Conservation (phyloP, 495 filamentous ascomycete species). For the Xylaria telfairii region DNA sequence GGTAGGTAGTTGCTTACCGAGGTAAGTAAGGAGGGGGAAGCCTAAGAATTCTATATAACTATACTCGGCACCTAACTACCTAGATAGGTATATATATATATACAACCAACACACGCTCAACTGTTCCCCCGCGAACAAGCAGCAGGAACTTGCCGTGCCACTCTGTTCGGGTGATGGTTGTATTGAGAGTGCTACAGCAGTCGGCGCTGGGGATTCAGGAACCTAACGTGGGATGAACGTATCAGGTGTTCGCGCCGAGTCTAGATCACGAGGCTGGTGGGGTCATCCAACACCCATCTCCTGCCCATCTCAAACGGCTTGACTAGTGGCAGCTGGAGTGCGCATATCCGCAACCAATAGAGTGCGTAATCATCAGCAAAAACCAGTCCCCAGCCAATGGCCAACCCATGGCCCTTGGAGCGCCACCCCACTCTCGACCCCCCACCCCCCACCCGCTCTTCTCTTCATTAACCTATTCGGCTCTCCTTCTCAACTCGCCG, state of each 20-base stretch:
- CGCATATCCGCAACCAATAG: background rate
- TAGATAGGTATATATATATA: too few relatives aligned
- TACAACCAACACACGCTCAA: too few relatives aligned
- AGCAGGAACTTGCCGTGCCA: background rate
- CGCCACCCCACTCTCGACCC: conserved; percentile 7
- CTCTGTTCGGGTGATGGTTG: background rate
- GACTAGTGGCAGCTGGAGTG: background rate
- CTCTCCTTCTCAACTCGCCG: conserved; percentile 16
- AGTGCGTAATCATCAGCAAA: conserved; percentile 16
- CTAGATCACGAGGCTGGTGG: conserved; percentile 7
- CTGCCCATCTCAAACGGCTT: background rate
- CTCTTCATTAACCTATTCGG: background rate
- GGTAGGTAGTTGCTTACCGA: too few relatives aligned
- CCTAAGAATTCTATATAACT: too few relatives aligned
- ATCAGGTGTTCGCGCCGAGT: background rate
- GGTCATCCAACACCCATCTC: background rate
- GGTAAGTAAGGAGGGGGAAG: too few relatives aligned
- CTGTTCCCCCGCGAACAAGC: background rate
- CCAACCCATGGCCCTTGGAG: conserved; percentile 10
- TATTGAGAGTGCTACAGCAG: background rate
- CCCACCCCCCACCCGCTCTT: conserved; percentile 20
- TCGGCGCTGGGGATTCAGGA: background rate
- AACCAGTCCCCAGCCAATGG: background rate
- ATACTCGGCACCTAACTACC: too few relatives aligned
- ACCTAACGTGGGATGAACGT: background rate